Evolutionary conservation across 1,284 basidiomycete species (phyloP), one percentile per base, ranked within the genome.

Genomic region (Sparassis latifolia): DNA sequence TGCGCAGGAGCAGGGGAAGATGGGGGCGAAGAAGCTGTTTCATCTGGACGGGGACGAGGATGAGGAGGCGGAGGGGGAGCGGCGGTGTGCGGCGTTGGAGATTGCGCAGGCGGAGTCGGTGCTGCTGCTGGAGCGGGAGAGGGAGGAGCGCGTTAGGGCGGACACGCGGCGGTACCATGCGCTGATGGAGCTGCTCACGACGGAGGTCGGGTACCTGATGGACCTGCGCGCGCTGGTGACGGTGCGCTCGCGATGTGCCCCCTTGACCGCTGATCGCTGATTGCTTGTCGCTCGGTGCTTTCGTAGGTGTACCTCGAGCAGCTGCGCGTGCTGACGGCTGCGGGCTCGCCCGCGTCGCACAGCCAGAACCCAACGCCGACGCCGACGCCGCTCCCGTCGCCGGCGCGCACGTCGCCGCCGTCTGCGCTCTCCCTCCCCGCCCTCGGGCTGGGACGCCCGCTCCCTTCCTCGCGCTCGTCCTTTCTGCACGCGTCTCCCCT

Each of bases 141-240:
- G 53, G 48, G 55, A 40, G 53, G 50, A 54, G 47, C 32, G 47
- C 51, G 45, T 54, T 38, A 39, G 47, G 32, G 38, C 45, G 47
- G 43, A 50, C 35, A 54, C 56, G 45, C 40, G 60, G 51, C 76
- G 75, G 50, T 82, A 77, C 54, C 82, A 91, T 57, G 85, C 86
- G 2, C 73, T 92, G 51, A 72, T 79, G 59, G 93, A 97, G 68
- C 73, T 97, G 33, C 75, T 95, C 33, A 77, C 81, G 53, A 94
- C 92, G 0, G 93, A 97, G 69, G 73, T 83, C 20, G 80, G 81
- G 4, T 97, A 96, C 64, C 75, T 92, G 10, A 68, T 77, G 47
- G 90, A 93, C 65, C 67, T 97, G 56, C 78, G 82, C 51, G 78
- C 78, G 10, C 76, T 97, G 41, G 85, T 92, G 43, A 78, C 77